phyloP scores from a whole-genome alignment of 2,329 filamentous ascomycete genomes.

The Didymella pinodella region DNA sequence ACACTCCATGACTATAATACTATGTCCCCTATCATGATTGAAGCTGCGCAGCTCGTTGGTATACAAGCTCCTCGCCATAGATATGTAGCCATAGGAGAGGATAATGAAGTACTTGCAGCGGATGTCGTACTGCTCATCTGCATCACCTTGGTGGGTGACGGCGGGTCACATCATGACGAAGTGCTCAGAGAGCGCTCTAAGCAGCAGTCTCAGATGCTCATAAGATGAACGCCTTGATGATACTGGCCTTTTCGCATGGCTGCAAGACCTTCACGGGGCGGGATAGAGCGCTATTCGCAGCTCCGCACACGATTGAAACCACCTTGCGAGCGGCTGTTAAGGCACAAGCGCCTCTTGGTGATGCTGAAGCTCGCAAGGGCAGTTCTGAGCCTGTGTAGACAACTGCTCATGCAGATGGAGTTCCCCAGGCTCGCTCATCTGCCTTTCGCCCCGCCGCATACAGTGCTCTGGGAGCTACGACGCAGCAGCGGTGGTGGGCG shows the following conservation, averaged over 20 bases:
- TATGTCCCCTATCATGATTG: neutral
- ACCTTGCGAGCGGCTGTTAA: neutral
- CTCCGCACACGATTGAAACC: neutral
- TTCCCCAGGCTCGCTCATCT: neutral
- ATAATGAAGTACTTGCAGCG: neutral
- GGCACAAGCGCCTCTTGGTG: neutral
- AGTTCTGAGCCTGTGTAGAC: neutral
- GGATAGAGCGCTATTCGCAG: neutral
- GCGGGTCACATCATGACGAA: neutral
- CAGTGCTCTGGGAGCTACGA: neutral
- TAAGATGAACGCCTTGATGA: neutral
- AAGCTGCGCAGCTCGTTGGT: neutral
- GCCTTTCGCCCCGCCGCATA: neutral
- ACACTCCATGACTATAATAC: neutral
- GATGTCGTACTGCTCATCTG: neutral
- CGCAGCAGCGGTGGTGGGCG: slow-evolving; percentile 1
- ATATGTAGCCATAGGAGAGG: neutral
- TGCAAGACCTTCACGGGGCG: neutral
- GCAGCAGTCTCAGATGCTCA: neutral
- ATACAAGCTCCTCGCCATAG: neutral
- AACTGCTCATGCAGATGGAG: neutral
- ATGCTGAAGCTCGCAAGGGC: neutral
- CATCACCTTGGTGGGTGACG: neutral
- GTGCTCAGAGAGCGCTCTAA: neutral
- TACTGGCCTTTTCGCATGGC: neutral